phyloP scores from a whole-genome alignment of 2,329 filamentous ascomycete species.

The Fusarium oxysporum region DNA sequence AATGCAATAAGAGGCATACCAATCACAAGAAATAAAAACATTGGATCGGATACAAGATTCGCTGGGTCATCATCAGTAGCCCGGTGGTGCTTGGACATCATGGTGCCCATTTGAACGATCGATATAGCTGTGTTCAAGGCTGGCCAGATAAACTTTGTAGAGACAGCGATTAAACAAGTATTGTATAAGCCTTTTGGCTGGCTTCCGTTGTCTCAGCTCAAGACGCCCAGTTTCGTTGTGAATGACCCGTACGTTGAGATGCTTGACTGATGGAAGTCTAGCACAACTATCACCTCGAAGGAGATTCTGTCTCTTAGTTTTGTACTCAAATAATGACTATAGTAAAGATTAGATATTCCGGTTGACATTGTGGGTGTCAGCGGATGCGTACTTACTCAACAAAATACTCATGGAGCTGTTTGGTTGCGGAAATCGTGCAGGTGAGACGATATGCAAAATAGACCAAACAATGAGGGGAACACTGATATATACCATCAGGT shows the following conservation, averaged over 20 bases:
- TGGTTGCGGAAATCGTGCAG: not conserved
- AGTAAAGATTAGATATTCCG: not conserved
- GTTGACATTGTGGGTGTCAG: not conserved
- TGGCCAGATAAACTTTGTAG: not conserved
- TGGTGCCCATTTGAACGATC: not conserved
- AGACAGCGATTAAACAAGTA: fast-evolving
- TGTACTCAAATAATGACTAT: not conserved
- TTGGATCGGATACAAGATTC: not conserved
- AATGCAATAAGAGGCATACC: not conserved
- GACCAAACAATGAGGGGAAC: not conserved
- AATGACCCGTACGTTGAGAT: not conserved
- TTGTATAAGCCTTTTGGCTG: too few species aligned
- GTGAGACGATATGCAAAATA: not conserved
- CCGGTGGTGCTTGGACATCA: not conserved
- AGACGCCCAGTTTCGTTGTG: not conserved
- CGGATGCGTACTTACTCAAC: not conserved
- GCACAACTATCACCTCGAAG: not conserved
- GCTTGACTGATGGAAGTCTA: not conserved
- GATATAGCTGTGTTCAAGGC: not conserved
- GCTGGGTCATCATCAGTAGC: not conserved
- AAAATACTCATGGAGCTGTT: not conserved
- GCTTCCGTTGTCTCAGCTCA: not conserved
- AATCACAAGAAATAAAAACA: not conserved
- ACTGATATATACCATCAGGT: not conserved
- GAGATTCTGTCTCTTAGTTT: not conserved